These are phyloP conservation scores for Eutrema japonicum DNA, from an alignment of 345 rosid genomes.

Conservation along the genomic window DNA sequence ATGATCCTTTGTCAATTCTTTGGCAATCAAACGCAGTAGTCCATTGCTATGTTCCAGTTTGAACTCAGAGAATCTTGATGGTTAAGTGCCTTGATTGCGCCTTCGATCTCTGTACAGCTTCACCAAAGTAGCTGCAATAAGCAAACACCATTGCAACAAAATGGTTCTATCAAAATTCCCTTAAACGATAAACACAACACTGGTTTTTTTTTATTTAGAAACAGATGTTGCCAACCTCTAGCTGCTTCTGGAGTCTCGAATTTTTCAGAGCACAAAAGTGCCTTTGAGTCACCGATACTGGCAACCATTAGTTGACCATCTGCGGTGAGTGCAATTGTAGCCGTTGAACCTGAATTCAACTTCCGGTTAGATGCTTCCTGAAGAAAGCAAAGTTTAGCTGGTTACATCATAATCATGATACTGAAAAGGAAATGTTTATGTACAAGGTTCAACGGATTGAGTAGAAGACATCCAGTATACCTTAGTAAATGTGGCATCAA, in stretches of 20 bases:
- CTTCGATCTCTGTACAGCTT: slow-evolving; percentile 73
- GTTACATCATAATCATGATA: slow-evolving; percentile 5
- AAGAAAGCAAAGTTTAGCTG: slow-evolving; percentile 10
- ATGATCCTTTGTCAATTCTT: slow-evolving; percentile 86
- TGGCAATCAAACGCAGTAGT: slow-evolving; percentile 55
- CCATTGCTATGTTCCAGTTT: slow-evolving; percentile 57
- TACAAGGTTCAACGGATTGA: not conserved
- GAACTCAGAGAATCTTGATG: slow-evolving; percentile 49
- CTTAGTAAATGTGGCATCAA: slow-evolving; percentile 84
- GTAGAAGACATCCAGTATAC: slow-evolving; percentile 42
- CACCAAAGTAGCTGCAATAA: slow-evolving; percentile 70
- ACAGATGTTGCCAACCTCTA: slow-evolving; percentile 60
- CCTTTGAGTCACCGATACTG: slow-evolving; percentile 93
- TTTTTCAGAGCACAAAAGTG: slow-evolving; percentile 85
- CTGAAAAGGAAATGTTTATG: not conserved
- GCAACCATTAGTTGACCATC: slow-evolving; percentile 85
- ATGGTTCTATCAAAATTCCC: slow-evolving; percentile 12
- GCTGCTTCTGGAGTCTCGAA: slow-evolving; percentile 79
- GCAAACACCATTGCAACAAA: slow-evolving; percentile 24
- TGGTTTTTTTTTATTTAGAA: slow-evolving; percentile 5
- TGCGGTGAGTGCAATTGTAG: slow-evolving; percentile 74
- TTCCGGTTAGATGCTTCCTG: slow-evolving; percentile 69
- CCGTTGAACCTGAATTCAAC: slow-evolving; percentile 80
- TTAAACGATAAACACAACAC: not conserved
- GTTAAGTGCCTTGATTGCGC: slow-evolving; percentile 54